phyloP scores from a whole-genome alignment of 78 protist genomes.

The Planoprotostelium fungivorum region DNA sequence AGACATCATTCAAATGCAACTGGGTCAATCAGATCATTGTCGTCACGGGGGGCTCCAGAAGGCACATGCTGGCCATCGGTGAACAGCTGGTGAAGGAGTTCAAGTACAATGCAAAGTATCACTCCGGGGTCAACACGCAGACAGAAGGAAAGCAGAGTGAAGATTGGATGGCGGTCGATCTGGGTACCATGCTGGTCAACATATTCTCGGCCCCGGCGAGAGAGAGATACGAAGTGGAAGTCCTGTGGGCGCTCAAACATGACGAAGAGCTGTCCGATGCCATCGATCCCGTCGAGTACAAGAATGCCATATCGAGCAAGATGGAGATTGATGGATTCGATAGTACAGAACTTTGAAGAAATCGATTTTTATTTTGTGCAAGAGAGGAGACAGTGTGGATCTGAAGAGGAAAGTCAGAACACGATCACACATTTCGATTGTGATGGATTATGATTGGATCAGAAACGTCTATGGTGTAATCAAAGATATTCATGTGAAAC shows the following conservation, averaged over 20 bases:
- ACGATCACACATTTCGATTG: no score
- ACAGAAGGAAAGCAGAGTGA: neutral
- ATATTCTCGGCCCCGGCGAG: no score
- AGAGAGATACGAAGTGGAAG: no score
- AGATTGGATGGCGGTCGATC: no score
- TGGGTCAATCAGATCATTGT: neutral
- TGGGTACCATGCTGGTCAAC: no score
- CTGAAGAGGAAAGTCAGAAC: no score
- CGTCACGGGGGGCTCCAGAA: neutral
- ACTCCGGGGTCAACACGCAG: neutral
- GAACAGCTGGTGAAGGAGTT: neutral
- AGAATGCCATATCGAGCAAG: neutral
- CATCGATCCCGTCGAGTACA: neutral
- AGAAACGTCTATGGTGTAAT: neutral
- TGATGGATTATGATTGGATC: no score
- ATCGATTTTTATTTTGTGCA: no score
- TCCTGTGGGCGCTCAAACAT: no score
- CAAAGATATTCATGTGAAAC: neutral
- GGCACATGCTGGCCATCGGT: neutral
- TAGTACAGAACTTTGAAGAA: neutral
- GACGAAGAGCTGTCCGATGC: neutral
- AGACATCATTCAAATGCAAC: neutral
- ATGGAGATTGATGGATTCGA: neutral
- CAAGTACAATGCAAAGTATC: neutral
- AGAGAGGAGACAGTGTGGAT: no score